A percentile compares a stretch with the other conserved stretches of the same genome.
Evolutionary conservation across 2,329 filamentous ascomycete species (phyloP).

Genomic region (Byssothecium circinans): DNA sequence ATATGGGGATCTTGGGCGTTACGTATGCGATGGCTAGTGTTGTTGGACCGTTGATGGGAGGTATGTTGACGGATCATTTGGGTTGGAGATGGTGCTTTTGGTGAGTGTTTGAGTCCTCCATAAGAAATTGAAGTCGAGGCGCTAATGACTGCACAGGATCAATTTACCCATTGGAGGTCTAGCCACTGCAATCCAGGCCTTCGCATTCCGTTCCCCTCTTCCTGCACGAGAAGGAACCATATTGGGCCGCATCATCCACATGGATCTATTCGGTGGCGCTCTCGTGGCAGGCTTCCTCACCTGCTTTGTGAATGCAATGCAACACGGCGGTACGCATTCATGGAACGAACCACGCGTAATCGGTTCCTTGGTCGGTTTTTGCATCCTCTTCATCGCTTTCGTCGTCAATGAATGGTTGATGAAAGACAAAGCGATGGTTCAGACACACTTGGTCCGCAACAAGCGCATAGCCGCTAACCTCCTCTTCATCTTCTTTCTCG

Average conservation of each 20-base stretch:
- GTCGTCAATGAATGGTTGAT: constrained; percentile 29
- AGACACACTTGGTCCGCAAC: constrained; percentile 24
- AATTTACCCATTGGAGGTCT: constrained; percentile 48
- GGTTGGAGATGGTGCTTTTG: constrained; percentile 47
- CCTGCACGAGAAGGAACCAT: constrained; percentile 13
- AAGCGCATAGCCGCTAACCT: constrained; percentile 18
- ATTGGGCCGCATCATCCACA: constrained; percentile 22
- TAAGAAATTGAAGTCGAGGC: neutral
- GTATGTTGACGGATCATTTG: constrained; percentile 45
- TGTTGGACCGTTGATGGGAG: constrained; percentile 48
- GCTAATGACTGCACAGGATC: constrained; percentile 33
- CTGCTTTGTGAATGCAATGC: constrained; percentile 33
- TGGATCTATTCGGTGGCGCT: constrained; percentile 27
- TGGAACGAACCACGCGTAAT: constrained; percentile 54
- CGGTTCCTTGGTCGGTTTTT: constrained; percentile 52
- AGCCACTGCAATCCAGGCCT: constrained; percentile 27
- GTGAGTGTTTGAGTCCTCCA: constrained; percentile 21
- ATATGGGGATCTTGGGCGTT: constrained; percentile 42
- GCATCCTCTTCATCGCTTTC: constrained; percentile 49
- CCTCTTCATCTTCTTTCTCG: constrained; percentile 26
- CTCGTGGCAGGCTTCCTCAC: constrained; percentile 22
- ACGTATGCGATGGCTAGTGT: constrained; percentile 44
- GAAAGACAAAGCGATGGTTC: constrained; percentile 32
- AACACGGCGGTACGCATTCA: constrained; percentile 30
- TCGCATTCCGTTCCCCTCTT: constrained; percentile 24